Conservation (phyloP, 176 grass and related monocot species). For the Stipa capillata region DNA sequence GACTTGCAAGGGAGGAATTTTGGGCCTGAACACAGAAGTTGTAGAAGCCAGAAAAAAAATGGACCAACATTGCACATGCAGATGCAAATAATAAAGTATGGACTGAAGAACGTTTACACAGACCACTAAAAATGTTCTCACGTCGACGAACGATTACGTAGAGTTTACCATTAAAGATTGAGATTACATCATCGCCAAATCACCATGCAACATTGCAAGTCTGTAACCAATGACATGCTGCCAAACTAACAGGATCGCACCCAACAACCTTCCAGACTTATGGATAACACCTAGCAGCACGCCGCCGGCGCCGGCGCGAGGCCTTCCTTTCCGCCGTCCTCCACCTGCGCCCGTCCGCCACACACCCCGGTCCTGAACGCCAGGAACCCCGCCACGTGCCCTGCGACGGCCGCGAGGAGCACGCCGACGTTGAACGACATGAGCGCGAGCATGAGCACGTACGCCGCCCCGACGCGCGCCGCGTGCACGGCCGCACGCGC, state of each 20-base stretch:
- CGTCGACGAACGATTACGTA: neutral
- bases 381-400: constrained; percentile 52
- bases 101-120: neutral
- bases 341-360: constrained; percentile 20
- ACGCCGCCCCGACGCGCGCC: constrained; percentile 41
- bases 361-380: constrained; percentile 28
- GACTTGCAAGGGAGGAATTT: neutral
- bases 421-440: constrained; percentile 95
- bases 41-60: neutral
- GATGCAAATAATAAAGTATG: neutral
- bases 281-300: neutral
- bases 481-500: constrained; percentile 36
- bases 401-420: constrained; percentile 44
- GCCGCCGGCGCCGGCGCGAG: neutral
- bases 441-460: constrained; percentile 86
- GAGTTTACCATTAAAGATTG: neutral
- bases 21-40: too few relatives aligned
- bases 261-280: neutral
- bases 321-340: constrained; percentile 3
- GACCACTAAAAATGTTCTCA: neutral
- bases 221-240: too few relatives aligned
- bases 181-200: neutral
- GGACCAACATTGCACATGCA: neutral
- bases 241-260: neutral
- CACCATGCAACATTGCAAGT: neutral